Evolutionary conservation across 1,284 basidiomycete species (phyloP).

Genomic region (Xerocomus amazonicus): DNA sequence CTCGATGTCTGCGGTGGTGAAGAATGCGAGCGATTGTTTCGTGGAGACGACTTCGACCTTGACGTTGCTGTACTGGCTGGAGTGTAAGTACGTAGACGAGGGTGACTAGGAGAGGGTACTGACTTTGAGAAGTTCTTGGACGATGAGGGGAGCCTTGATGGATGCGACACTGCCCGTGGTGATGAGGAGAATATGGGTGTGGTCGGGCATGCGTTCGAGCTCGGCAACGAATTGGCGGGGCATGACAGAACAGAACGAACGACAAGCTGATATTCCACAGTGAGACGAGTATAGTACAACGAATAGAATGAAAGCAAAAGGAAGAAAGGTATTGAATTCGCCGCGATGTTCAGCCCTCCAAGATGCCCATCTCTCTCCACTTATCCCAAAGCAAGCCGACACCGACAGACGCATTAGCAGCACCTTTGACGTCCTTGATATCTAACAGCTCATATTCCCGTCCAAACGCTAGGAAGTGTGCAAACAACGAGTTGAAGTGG

Average conservation of each 20-base stretch:
- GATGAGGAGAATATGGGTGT: slow-evolving; percentile 76
- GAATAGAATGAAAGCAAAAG: not conserved
- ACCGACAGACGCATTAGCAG: slow-evolving; percentile 58
- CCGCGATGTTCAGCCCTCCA: slow-evolving; percentile 41
- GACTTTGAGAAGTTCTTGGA: slow-evolving; percentile 70
- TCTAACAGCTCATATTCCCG: slow-evolving; percentile 92
- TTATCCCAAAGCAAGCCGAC: slow-evolving; percentile 86
- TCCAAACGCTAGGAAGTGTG: slow-evolving; percentile 93
- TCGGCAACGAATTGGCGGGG: slow-evolving; percentile 41
- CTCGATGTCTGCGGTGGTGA: slow-evolving; percentile 53
- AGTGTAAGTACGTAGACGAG: not conserved
- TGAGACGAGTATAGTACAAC: slow-evolving; percentile 21
- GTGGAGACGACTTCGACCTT: slow-evolving; percentile 86
- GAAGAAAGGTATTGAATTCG: not conserved
- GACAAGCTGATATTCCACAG: slow-evolving; percentile 1
- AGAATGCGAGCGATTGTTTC: slow-evolving; percentile 77
- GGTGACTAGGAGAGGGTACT: slow-evolving; percentile 27
- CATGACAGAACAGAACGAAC: slow-evolving; percentile 7
- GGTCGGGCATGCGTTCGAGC: slow-evolving; percentile 41
- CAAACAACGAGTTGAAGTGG: slow-evolving; percentile 97
- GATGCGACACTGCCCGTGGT: slow-evolving; percentile 93
- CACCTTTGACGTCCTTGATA: slow-evolving; percentile 83
- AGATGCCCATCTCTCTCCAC: slow-evolving; percentile 82
- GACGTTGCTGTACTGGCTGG: slow-evolving; percentile 63
- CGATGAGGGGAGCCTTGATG: slow-evolving; percentile 89